Percentiles rank a stretch among this genome's conserved stretches.
Conservation (phyloP, 129 eudicot genomes). For the Glebionis coronaria region DNA sequence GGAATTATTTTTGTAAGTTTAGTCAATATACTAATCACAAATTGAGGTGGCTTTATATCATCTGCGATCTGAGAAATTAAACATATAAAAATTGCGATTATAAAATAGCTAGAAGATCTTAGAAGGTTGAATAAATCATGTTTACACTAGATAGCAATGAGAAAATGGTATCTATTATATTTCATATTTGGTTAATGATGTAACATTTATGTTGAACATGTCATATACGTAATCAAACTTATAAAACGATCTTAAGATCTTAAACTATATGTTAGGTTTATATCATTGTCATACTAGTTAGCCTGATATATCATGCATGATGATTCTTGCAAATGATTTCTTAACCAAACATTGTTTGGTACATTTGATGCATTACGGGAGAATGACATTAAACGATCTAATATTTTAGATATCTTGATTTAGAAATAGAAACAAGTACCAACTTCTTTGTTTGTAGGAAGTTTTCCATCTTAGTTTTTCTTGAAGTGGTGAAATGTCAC, state of each 20-base stretch:
- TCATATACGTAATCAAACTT: not conserved
- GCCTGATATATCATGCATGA: not conserved
- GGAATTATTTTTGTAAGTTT: conserved; percentile 44
- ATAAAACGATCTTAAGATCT: not conserved
- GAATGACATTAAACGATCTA: conserved; percentile 5
- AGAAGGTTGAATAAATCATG: no score
- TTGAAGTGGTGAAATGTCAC: not conserved
- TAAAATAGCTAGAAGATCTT: no score
- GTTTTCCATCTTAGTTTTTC: not conserved
- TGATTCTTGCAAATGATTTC: not conserved
- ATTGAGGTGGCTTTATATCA: conserved; percentile 47
- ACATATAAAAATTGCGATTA: no score
- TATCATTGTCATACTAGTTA: conserved; percentile 15
- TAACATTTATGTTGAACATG: not conserved
- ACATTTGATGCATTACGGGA: not conserved
- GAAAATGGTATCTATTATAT: no score
- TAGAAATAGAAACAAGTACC: not conserved
- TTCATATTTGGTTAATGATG: not conserved
- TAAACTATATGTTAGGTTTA: conserved; percentile 11
- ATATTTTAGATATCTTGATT: not conserved
- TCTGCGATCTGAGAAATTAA: conserved; percentile 50
- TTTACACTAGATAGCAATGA: no score
- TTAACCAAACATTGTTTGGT: not conserved
- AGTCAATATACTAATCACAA: conserved; percentile 33
- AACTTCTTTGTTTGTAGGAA: not conserved